Conservation (phyloP, 495 filamentous ascomycete genomes). For the Daldinia bambusicola region DNA sequence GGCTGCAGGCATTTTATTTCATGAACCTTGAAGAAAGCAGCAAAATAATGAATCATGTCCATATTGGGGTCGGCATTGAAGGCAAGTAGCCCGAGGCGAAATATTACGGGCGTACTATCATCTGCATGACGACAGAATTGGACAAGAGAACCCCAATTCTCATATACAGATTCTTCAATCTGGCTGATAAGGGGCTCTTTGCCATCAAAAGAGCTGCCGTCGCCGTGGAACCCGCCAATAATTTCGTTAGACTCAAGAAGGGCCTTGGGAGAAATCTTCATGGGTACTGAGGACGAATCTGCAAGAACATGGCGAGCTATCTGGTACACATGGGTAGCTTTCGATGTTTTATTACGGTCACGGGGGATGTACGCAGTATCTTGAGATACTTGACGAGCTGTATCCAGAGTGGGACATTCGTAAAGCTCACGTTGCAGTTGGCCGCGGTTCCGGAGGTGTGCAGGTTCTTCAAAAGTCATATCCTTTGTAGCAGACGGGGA, state of each 20-base stretch:
- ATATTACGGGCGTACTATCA: conserved; percentile 42
- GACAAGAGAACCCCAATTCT: conserved; percentile 54
- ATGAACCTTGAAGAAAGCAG: conserved; percentile 45
- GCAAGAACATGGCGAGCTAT: conserved; percentile 46
- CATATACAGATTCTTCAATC: conserved; percentile 48
- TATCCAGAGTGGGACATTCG: conserved; percentile 46
- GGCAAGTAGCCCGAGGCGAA: conserved; percentile 44
- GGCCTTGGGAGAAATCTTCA: conserved; percentile 33
- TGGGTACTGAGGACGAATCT: conserved; percentile 35
- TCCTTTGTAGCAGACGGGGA: neutral
- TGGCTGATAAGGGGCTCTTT: conserved; percentile 47
- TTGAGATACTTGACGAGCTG: neutral
- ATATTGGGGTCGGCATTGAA: conserved; percentile 45
- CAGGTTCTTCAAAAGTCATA: conserved; percentile 3
- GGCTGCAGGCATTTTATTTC: conserved; percentile 44
- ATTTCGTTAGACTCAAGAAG: conserved; percentile 45
- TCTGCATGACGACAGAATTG: conserved; percentile 43
- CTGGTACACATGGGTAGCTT: conserved; percentile 46
- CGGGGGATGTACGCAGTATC: conserved; percentile 36
- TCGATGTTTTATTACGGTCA: conserved; percentile 30
- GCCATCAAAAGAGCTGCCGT: conserved; percentile 25
- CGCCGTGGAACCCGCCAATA: conserved; percentile 50
- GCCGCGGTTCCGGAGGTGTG: conserved; percentile 52
- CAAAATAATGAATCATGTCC: conserved; percentile 44
- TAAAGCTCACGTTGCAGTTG: conserved; percentile 53